Conservation (phyloP, 371 early-diverging fungal genomes). For the Mortierella sp. region DNA sequence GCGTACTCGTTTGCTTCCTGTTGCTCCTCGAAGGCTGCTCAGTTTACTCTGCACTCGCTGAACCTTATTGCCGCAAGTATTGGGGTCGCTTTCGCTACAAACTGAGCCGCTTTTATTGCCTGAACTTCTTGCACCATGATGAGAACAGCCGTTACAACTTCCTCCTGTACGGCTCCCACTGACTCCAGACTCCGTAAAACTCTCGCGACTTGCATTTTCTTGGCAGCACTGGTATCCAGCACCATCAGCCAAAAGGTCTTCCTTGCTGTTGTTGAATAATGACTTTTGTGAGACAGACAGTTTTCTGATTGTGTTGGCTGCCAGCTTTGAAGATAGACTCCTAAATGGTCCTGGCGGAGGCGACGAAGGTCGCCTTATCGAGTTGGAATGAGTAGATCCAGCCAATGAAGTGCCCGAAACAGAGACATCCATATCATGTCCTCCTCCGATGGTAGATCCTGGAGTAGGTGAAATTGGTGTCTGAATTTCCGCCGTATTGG, state of each 20-base stretch:
- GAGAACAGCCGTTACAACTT: constrained; percentile 2
- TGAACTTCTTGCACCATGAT: background rate
- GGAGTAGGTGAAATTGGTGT: constrained; percentile 4
- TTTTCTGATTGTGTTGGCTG: constrained; percentile 34
- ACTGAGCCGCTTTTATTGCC: background rate
- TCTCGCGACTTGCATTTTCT: constrained; percentile 15
- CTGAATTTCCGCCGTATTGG: background rate
- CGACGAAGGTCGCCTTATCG: constrained; percentile 2
- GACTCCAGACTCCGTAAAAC: background rate
- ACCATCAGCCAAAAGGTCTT: constrained; percentile 6
- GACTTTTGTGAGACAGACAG: constrained; percentile 35
- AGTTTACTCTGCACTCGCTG: constrained; percentile 30
- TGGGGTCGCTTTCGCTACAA: constrained; percentile 11
- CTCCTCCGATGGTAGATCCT: background rate
- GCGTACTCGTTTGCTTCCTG: constrained; percentile 15
- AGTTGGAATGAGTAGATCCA: background rate
- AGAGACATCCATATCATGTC: constrained; percentile 27
- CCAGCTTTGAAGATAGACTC: constrained; percentile 38
- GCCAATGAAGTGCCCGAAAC: constrained; percentile 15
- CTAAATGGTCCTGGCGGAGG: constrained; percentile 24
- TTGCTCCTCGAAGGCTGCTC: constrained; percentile 7
- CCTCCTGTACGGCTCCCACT: background rate
- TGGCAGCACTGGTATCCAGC: constrained; percentile 22
- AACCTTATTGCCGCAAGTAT: constrained; percentile 8
- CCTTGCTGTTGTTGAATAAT: constrained; percentile 32